A percentile compares a stretch with the other conserved stretches of the same genome.
phyloP scores from a whole-genome alignment of 2,329 filamentous ascomycete genomes.

The Aspergillus calidoustus region DNA sequence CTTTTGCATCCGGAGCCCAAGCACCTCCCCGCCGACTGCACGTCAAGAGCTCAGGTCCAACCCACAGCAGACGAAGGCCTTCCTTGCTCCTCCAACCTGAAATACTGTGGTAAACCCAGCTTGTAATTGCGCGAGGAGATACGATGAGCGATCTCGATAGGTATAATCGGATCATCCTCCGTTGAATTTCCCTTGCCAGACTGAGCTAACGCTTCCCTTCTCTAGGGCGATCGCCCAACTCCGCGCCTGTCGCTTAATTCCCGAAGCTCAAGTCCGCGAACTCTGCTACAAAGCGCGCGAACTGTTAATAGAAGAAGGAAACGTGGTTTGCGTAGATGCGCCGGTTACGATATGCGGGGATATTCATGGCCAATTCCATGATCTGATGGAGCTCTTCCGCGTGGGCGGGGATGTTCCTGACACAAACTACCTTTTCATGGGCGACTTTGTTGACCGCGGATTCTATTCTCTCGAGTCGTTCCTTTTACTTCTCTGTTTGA shows the following conservation, averaged over 20 bases:
- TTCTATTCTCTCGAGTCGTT: constrained; percentile 99
- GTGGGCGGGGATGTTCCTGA: constrained; percentile 93
- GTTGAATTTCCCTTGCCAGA: too few relatives aligned
- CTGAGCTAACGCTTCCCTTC: constrained; percentile 16
- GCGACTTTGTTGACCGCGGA: constrained; percentile 95
- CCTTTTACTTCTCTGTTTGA: constrained; percentile 90
- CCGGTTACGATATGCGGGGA: constrained; percentile 98
- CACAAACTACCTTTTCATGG: constrained; percentile 97
- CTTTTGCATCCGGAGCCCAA: constrained; percentile 16
- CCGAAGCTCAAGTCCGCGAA: constrained; percentile 92
- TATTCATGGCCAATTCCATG: constrained; percentile 96
- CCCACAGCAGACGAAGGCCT: constrained; percentile 18
- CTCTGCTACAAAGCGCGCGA: constrained; percentile 97
- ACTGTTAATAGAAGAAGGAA: constrained; percentile 94
- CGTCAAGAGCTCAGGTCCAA: constrained; percentile 14
- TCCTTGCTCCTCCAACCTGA: constrained; percentile 12
- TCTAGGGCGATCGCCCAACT: constrained; percentile 89
- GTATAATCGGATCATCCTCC: constrained; percentile 52
- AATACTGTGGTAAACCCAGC: constrained; percentile 7
- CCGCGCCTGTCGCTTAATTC: constrained; percentile 93
- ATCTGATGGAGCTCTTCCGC: constrained; percentile 94
- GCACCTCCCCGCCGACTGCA: constrained; percentile 15
- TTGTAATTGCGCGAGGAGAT: constrained; percentile 23
- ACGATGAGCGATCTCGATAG: constrained; percentile 92
- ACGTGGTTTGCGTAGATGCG: constrained; percentile 92